Conservation (phyloP, 495 filamentous ascomycete species). For the Trichocladium antarcticum region DNA sequence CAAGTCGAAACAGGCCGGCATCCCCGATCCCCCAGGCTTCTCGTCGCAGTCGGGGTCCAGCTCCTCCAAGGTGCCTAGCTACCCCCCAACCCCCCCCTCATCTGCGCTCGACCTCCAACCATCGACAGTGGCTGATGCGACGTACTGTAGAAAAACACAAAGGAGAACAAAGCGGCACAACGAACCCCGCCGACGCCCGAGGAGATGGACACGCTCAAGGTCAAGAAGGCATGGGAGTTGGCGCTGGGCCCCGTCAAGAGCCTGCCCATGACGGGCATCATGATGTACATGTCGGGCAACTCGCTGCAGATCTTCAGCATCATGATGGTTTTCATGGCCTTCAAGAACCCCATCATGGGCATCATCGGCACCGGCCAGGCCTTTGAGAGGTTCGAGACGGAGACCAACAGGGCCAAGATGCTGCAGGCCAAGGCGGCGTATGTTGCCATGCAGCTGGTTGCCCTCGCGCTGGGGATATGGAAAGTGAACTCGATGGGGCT, state of each 20-base stretch:
- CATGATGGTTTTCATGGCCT: conserved; percentile 99
- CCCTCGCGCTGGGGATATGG: conserved; percentile 81
- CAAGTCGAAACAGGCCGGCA: conserved; percentile 45
- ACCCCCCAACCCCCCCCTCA: neutral
- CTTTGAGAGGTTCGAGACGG: conserved; percentile 81
- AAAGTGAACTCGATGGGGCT: conserved; percentile 96
- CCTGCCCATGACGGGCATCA: conserved; percentile 94
- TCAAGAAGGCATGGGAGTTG: conserved; percentile 99
- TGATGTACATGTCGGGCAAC: conserved; percentile 99
- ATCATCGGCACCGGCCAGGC: conserved; percentile 64
- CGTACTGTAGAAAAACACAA: conserved; percentile 36
- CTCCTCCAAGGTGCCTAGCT: conserved; percentile 47
- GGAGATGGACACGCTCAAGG: conserved; percentile 86
- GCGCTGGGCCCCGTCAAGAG: conserved; percentile 89
- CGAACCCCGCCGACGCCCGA: conserved; percentile 52
- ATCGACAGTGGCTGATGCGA: neutral
- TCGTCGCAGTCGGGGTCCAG: conserved; percentile 40
- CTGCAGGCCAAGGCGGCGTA: conserved; percentile 76
- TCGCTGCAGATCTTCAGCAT: conserved; percentile 97
- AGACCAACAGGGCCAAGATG: conserved; percentile 59
- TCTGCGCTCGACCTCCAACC: too few species aligned
- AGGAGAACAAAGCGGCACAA: conserved; percentile 32
- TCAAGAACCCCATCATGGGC: conserved; percentile 89
- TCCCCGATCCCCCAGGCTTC: conserved; percentile 85
- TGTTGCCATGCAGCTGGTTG: conserved; percentile 71